phyloP scores from a whole-genome alignment of 768 basidiomycete genomes.

The Coprinellus micaceus region DNA sequence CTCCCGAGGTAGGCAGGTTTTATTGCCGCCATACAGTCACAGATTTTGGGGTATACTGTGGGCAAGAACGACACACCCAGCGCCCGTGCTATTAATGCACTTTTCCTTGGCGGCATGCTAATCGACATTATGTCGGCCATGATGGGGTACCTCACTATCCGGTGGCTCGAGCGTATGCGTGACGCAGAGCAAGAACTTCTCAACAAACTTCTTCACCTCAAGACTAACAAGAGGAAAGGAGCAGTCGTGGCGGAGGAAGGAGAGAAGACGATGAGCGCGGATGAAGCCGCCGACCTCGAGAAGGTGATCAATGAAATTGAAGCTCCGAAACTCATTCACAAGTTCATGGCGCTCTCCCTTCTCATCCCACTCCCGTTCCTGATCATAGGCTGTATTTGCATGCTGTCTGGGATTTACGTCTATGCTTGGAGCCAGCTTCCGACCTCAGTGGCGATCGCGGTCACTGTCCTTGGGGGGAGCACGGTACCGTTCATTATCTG shows the following conservation, averaged over 20 bases:
- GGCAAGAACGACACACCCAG: background rate
- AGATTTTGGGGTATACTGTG: background rate
- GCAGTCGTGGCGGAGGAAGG: no score
- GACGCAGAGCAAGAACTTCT: background rate
- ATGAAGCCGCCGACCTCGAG: background rate
- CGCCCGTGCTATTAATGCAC: background rate
- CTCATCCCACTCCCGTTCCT: background rate
- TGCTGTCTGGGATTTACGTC: background rate
- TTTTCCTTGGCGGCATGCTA: background rate
- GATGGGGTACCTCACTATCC: background rate
- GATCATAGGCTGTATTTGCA: background rate
- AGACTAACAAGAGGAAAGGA: no score
- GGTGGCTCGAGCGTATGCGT: background rate
- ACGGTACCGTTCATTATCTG: background rate
- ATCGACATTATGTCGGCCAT: slow-evolving; percentile 1
- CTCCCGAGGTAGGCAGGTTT: background rate
- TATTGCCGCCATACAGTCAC: background rate
- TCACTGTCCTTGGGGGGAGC: background rate
- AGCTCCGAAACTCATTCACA: background rate
- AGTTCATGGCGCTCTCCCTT: background rate
- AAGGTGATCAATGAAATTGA: background rate
- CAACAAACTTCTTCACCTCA: background rate
- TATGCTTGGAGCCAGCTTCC: background rate
- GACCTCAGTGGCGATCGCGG: background rate
- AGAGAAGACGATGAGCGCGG: background rate